Conservation (phyloP, 2,329 filamentous ascomycete species). For the Pseudocercospora ulei region DNA sequence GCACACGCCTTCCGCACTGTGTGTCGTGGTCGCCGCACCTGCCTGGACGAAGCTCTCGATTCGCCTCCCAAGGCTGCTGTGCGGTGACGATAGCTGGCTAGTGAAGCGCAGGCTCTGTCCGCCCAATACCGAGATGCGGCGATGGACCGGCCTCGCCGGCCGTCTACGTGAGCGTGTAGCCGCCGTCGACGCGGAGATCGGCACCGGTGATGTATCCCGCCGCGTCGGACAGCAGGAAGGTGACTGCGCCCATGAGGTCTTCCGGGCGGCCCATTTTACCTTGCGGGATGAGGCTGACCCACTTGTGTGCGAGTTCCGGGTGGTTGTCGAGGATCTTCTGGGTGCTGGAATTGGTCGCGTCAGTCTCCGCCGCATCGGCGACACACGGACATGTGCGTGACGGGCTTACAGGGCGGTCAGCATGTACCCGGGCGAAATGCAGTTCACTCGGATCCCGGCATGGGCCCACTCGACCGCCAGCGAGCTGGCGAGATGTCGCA, state of each 20-base stretch:
- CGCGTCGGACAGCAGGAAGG: constrained; percentile 74
- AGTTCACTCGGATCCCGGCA: constrained; percentile 83
- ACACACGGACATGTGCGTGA: too few relatives aligned
- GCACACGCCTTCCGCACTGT: too few relatives aligned
- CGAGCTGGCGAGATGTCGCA: constrained; percentile 76
- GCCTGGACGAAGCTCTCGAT: too few relatives aligned
- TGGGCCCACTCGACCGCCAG: constrained; percentile 90
- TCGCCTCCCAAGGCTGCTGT: background rate
- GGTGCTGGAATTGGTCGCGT: constrained; percentile 48
- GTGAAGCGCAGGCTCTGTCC: background rate
- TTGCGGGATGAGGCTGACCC: constrained; percentile 83
- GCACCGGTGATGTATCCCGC: constrained; percentile 57
- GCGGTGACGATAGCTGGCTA: too few relatives aligned
- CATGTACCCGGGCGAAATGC: constrained; percentile 94
- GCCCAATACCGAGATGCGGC: background rate
- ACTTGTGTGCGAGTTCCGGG: constrained; percentile 77
- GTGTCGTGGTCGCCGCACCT: too few relatives aligned
- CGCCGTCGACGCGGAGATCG: constrained; percentile 39
- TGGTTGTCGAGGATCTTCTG: constrained; percentile 92
- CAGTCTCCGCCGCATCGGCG: too few relatives aligned
- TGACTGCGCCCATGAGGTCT: constrained; percentile 87
- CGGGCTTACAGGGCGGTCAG: constrained; percentile 70
- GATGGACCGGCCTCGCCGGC: background rate
- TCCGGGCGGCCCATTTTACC: constrained; percentile 88
- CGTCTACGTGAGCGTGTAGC: constrained; percentile 36